Evolutionary conservation across 495 filamentous ascomycete genomes (phyloP), one percentile per base, ranked within the genome.

Genomic region (Clohesyomyces aquaticus): DNA sequence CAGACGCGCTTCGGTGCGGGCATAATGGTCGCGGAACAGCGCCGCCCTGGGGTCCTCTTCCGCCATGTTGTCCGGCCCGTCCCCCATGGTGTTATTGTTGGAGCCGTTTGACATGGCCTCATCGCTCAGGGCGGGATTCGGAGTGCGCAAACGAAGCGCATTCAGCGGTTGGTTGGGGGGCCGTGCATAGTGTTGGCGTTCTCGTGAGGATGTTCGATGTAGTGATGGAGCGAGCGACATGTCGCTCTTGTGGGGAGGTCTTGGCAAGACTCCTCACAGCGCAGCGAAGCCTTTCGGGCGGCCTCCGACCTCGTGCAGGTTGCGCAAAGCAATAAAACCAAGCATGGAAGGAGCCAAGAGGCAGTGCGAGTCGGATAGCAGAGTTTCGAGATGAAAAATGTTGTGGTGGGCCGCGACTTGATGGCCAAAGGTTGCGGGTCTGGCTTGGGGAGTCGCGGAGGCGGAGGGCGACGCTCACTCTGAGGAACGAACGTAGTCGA

Each of bases 41-140:
- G 81, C 81, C 63, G 85, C 76, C 72, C 81, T 80, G 58, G 84
- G 81, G 73, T 91, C 87, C 59, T 91, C 88, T 57, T 89, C 87
- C 53, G 61, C 68, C 25, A 73, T 58, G 29, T 65, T 58, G 50
- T 73, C 68, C 12, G 48, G 63, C 49, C 66, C 66, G 45, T 70
- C 71, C 35, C 66, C 69, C 46, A 59, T 29, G 46, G 60, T 68
- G 51, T 65, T 68, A 51, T 63, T 64, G 55, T 56, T 63, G 32
- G 59, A 65, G 27, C 48, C 62, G 63, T 63, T 63, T 52, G 66
- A 68, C 66, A 69, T 66, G 53, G 68, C 61, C 46, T 73, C 69
- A 61, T 67, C 69, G 66, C 54, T 73, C 63, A 73, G 51, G 53
- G 48, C 60, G 12, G 71, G 45, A 63, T 69, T 73, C 27, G 71